These are phyloP conservation scores for Sindora glabra DNA, from an alignment of 306 rosid genomes.

Conservation along the genomic window DNA sequence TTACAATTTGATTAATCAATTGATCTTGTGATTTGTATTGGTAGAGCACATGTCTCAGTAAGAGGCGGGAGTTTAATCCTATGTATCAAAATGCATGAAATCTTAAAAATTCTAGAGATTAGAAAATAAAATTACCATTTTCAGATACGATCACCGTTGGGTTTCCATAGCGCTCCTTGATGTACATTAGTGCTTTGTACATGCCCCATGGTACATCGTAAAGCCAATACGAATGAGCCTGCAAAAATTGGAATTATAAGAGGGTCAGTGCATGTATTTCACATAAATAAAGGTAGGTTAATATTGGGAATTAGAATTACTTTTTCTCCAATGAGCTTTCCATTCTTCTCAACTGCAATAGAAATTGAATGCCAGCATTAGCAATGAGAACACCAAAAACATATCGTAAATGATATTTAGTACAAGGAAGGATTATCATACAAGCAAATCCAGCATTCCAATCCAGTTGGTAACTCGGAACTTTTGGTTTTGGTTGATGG, in stretches of 20 bases:
- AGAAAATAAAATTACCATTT: constrained; percentile 43
- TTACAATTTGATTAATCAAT: neutral
- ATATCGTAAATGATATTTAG: neutral
- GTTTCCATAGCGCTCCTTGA: constrained; percentile 72
- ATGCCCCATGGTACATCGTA: constrained; percentile 97
- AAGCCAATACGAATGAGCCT: constrained; percentile 86
- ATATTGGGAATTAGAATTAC: constrained; percentile 32
- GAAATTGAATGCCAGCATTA: constrained; percentile 5
- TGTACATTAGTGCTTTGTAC: constrained; percentile 65
- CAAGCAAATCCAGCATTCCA: constrained; percentile 87
- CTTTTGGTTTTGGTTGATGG: constrained; percentile 40
- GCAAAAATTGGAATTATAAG: constrained; percentile 4
- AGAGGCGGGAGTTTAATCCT: no score
- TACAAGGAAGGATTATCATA: constrained; percentile 32
- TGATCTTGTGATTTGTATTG: neutral
- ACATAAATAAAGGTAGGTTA: neutral
- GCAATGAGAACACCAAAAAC: neutral
- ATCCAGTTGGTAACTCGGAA: constrained; percentile 64
- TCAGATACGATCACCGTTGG: constrained; percentile 75
- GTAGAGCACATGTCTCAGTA: no score
- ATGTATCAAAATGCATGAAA: no score
- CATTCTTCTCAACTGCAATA: constrained; percentile 65
- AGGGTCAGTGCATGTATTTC: neutral
- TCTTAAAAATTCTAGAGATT: neutral
- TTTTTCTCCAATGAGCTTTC: constrained; percentile 69